Conservation (phyloP, 2,329 filamentous ascomycete species). For the Alternaria ventricosa region DNA sequence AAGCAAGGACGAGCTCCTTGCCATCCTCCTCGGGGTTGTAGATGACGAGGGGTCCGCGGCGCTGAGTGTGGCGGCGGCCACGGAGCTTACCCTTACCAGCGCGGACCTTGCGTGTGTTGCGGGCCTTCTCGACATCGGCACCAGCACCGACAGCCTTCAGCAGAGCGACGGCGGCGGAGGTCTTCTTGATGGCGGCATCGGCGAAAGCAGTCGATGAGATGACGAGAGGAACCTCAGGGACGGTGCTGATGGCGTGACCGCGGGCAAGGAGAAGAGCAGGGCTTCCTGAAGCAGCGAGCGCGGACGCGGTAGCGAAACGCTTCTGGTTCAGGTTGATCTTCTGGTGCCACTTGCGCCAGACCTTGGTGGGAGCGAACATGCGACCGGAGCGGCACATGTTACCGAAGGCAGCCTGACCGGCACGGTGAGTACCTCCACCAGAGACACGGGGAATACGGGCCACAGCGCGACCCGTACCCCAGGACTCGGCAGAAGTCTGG, state of each 20-base stretch:
- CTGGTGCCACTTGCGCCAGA: constrained; percentile 99
- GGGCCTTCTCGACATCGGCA: constrained; percentile 92
- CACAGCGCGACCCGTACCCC: constrained; percentile 98
- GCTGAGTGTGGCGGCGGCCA: constrained; percentile 95
- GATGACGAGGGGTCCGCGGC: constrained; percentile 96
- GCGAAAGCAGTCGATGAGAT: constrained; percentile 90
- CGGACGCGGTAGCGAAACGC: constrained; percentile 97
- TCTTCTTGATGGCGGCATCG: constrained; percentile 81
- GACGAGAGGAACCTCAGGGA: constrained; percentile 97
- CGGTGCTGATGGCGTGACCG: constrained; percentile 89
- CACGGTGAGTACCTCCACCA: constrained; percentile 99
- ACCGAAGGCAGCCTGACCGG: constrained; percentile 99
- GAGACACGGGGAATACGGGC: constrained; percentile 99
- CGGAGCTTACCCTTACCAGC: constrained; percentile 99
- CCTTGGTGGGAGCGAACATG: constrained; percentile 99
- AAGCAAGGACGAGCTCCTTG: constrained; percentile 89
- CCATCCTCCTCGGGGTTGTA: constrained; percentile 96
- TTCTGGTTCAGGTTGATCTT: constrained; percentile 99
- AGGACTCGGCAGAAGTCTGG: constrained; percentile 99
- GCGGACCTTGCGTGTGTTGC: constrained; percentile 93
- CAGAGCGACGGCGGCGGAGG: constrained; percentile 82
- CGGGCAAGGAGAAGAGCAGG: constrained; percentile 94
- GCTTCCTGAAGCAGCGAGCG: constrained; percentile 94
- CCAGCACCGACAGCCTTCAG: constrained; percentile 91
- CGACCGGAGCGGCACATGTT: constrained; percentile 99